Base-by-base conservation (phyloP, 1,284 basidiomycete genomes). In the Ceratobasidium sp. region DNA sequence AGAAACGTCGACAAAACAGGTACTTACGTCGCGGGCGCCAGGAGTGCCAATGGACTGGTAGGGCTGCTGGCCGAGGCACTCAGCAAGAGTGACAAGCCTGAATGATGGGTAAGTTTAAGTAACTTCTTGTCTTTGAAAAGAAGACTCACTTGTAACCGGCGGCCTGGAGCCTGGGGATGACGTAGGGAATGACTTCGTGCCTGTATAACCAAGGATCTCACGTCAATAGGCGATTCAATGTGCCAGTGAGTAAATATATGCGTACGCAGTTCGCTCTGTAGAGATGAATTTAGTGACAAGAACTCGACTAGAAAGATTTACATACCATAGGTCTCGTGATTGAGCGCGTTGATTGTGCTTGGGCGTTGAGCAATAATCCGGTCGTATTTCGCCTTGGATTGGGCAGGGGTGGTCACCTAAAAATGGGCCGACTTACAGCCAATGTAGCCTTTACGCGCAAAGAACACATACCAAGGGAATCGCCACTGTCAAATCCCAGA, bases 401-500 rank as follows among this genome's bases (percentile, higher is more conserved):
- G 49, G 5, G 35, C 49, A 40, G 50, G 43, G 31, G 53, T 35
- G n/a, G 17, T 40, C 65, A 38, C 53, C 65, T 68, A 22, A 47
- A 15, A 20, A 12, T 38, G 12, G 27, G 12, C 42, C 20, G 25
- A 38, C 6, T 13, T 13, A 25, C 15, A 17, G 8, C 6, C 7
- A 8, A 50, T 25, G 22, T 25, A 27, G 47, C 25, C n/a, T 7
- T 5, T 7, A 27, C n/a, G n/a, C n/a, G 22, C 5, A 7, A 7
- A 5, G 12, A 27, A 6, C 4, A 40, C 65, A 40, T 13, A 56
- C 69, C 65, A 31, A 45, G n/a, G 27, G 58, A 58, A 29, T 72
- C 71, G 8, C 35, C 38, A 35, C 69, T 70, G 27, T 72, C 69
- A 65, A 69, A 31, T 70, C 69, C 71, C 71, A 72, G 20, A 42